phyloP scores from a whole-genome alignment of 1,139 yeast genomes.

The Geotrichum candidum region DNA sequence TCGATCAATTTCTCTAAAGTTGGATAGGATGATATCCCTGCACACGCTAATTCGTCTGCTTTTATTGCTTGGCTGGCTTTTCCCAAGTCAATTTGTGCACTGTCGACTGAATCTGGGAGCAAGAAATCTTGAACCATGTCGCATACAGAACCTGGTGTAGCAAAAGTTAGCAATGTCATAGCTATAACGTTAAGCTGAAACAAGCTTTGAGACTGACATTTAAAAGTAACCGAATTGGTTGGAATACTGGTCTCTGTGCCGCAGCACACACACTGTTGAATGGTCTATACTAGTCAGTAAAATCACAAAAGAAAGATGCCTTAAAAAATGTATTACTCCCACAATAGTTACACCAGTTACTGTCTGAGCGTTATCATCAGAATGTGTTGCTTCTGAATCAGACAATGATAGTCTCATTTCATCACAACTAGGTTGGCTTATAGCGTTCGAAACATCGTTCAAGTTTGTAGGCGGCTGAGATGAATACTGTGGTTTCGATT shows the following conservation, averaged over 20 bases:
- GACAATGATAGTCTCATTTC: neutral
- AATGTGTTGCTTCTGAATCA: neutral
- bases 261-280: constrained; percentile 48
- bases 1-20: constrained; percentile 21
- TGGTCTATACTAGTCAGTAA: neutral
- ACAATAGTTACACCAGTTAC: neutral
- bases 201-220: constrained; percentile 38
- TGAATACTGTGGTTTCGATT: neutral
- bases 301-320: neutral
- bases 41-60: neutral
- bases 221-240: constrained; percentile 41
- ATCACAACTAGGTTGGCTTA: neutral
- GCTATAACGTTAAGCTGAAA: neutral
- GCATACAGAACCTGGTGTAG: constrained; percentile 23
- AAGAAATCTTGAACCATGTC: constrained; percentile 29
- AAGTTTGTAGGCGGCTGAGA: neutral
- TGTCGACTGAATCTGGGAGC: neutral
- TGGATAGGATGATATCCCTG: neutral
- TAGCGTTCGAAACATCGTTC: neutral
- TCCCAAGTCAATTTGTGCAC: neutral
- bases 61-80: constrained; percentile 5
- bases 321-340: neutral
- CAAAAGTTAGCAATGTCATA: neutral
- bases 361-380: neutral
- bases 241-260: constrained; percentile 53